Conservation (phyloP, 163 green algal species). For the Volvox carteri region DNA sequence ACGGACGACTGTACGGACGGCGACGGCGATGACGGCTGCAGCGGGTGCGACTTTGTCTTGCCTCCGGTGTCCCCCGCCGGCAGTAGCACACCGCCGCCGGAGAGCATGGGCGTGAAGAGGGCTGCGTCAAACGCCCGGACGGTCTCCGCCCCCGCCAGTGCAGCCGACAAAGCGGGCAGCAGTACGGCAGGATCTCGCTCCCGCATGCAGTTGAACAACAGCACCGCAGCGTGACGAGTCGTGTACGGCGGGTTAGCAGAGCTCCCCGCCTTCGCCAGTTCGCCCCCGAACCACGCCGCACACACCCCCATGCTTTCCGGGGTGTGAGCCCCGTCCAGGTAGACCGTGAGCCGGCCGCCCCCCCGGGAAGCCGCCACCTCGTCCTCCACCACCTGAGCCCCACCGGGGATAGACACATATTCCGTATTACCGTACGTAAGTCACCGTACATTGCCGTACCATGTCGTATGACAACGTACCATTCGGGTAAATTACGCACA, state of each 20-base stretch:
- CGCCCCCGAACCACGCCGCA: conserved; percentile 89
- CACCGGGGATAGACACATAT: too few species aligned
- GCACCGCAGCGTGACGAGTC: conserved; percentile 65
- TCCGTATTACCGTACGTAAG: too few species aligned
- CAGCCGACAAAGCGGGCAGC: conserved; percentile 76
- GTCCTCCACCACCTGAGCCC: conserved; percentile 60
- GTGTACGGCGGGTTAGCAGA: background rate
- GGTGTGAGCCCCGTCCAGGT: conserved; percentile 97
- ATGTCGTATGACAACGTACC: too few species aligned
- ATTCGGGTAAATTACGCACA: too few species aligned
- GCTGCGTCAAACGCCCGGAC: background rate
- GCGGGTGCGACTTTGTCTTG: background rate
- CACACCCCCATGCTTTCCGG: conserved; percentile 94
- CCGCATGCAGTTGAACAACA: conserved; percentile 98
- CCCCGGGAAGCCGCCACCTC: conserved; percentile 30
- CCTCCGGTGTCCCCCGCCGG: background rate
- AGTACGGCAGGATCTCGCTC: conserved; percentile 90
- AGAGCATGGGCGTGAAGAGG: conserved; percentile 46
- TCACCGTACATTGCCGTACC: too few species aligned
- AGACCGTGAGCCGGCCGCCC: conserved; percentile 86
- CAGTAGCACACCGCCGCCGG: conserved; percentile 20
- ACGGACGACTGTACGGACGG: background rate
- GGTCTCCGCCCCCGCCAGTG: background rate
- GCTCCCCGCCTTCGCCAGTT: background rate
- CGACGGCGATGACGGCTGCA: background rate